Percentiles rank a stretch among this genome's conserved stretches.
Conservation (phyloP, 169 alveolate genomes). For the Plasmodium coatneyi region DNA sequence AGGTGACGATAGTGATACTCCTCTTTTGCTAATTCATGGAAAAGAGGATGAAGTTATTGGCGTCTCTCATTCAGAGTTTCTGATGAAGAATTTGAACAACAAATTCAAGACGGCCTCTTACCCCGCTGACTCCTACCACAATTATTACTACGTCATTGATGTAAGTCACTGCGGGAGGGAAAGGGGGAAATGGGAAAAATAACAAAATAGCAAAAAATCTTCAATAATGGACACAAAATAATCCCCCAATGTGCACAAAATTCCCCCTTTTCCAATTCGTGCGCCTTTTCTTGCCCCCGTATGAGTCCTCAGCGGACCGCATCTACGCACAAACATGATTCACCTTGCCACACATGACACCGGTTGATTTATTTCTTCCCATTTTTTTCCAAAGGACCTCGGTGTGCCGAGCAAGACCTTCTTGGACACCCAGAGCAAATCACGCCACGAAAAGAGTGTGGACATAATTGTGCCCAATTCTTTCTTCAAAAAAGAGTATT, state of each 20-base stretch:
- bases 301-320: background rate
- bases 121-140: constrained; percentile 82
- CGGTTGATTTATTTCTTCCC: background rate
- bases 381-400: constrained; percentile 35
- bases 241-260: background rate
- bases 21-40: constrained; percentile 87
- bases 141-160: constrained; percentile 80
- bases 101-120: constrained; percentile 81
- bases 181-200: background rate
- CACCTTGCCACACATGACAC: background rate
- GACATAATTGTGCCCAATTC: constrained; percentile 29
- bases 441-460: constrained; percentile 8
- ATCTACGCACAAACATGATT: background rate
- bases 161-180: constrained; percentile 33
- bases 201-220: background rate
- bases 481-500: constrained; percentile 41
- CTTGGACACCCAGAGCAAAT: constrained; percentile 31
- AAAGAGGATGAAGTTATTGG: constrained; percentile 86
- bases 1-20: constrained; percentile 76
- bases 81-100: constrained; percentile 79
- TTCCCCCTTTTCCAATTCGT: background rate
- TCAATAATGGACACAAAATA: background rate
- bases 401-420: constrained; percentile 54
- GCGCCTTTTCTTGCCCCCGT: background rate
- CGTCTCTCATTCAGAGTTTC: constrained; percentile 85